These are phyloP conservation scores for Irpex rosettiformis DNA, from an alignment of 1,284 basidiomycete species.

Conservation along the genomic window DNA sequence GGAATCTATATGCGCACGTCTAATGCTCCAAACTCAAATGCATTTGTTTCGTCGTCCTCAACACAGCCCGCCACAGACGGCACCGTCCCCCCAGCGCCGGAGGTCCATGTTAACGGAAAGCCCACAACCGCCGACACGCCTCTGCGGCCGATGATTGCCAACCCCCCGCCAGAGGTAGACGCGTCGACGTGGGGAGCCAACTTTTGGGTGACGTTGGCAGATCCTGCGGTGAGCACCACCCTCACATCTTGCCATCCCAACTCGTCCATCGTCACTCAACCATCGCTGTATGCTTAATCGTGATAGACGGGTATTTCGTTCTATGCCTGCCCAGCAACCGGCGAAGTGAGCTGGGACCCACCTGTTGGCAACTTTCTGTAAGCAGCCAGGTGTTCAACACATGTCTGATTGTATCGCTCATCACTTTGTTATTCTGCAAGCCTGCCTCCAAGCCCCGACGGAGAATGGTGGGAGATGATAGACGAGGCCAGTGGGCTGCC, in stretches of 20 bases:
- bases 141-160: constrained; percentile 19
- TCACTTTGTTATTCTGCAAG: constrained; percentile 31
- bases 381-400: constrained; percentile 23
- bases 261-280: too few species aligned
- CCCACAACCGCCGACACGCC: constrained; percentile 11
- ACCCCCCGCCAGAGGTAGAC: constrained; percentile 33
- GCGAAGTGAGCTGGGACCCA: constrained; percentile 90
- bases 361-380: constrained; percentile 89
- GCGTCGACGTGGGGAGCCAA: constrained; percentile 70
- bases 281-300: constrained; percentile 1
- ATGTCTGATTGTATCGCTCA: neutral
- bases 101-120: constrained; percentile 26
- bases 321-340: constrained; percentile 90
- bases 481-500: constrained; percentile 79
- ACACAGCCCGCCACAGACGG: neutral
- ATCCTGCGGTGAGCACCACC: constrained; percentile 64
- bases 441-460: constrained; percentile 78
- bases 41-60: neutral
- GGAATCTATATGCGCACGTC: constrained; percentile 1
- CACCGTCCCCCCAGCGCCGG: constrained; percentile 15
- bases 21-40: neutral
- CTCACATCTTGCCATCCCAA: constrained; percentile 13
- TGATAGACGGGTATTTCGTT: constrained; percentile 76
- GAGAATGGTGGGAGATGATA: constrained; percentile 94
- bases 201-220: constrained; percentile 82